A percentile compares a stretch with the other conserved stretches of the same genome.
phyloP scores from a whole-genome alignment of 176 grass and related monocot genomes.

The Guadua angustifolia region DNA sequence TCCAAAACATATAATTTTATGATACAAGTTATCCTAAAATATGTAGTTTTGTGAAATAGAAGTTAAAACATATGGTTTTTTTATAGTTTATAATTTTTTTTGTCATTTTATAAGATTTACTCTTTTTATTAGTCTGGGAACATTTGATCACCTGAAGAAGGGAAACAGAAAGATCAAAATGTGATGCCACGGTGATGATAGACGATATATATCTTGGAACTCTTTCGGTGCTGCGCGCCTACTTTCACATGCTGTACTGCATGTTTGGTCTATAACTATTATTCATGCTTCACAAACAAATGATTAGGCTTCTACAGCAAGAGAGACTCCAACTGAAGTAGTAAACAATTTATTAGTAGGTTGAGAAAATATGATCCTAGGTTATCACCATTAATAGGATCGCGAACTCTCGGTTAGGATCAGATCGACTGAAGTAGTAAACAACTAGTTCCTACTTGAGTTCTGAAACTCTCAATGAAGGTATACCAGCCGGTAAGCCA shows the following conservation, averaged over 20 bases:
- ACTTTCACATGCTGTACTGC: neutral
- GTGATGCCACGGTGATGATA: neutral
- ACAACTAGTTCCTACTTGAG: neutral
- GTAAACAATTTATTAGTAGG: too few species aligned
- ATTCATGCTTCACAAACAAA: neutral
- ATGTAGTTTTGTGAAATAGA: too few species aligned
- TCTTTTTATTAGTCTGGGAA: neutral
- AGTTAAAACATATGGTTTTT: too few species aligned
- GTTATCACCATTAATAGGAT: too few species aligned
- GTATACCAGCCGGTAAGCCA: neutral
- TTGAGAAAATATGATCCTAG: too few species aligned
- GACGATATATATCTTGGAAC: neutral
- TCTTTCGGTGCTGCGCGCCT: neutral
- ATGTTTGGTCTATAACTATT: neutral
- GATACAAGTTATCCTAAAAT: too few species aligned
- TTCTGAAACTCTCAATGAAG: neutral
- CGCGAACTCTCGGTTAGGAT: neutral
- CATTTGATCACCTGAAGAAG: neutral
- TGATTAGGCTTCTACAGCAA: neutral
- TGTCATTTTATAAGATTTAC: too few species aligned
- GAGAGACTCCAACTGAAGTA: neutral
- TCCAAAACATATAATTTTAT: too few species aligned
- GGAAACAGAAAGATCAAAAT: neutral
- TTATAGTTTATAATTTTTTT: too few species aligned
- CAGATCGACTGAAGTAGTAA: neutral